These are phyloP conservation scores for Calamus simplicifolius DNA, from an alignment of 176 grass and related monocot species.

Conservation along the genomic window DNA sequence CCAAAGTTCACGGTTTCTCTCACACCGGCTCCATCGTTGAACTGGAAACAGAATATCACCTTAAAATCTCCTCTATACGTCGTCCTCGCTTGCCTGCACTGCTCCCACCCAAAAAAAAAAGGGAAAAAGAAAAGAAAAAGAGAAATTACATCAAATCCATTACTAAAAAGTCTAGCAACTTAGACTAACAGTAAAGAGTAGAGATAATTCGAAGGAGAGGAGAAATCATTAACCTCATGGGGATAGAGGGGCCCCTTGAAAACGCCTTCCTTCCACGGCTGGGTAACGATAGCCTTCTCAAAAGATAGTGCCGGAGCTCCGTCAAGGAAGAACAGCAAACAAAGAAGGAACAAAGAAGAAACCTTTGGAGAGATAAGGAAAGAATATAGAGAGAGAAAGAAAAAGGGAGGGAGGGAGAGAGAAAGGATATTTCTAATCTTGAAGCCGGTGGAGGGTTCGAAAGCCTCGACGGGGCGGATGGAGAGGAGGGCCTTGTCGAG, in stretches of 20 bases:
- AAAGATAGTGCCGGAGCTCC: conserved; percentile 44
- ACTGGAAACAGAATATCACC: conserved; percentile 43
- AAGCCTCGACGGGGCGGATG: conserved; percentile 51
- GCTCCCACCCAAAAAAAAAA: conserved; percentile 25
- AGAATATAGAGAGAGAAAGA: too few relatives aligned
- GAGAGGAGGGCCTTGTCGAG: conserved; percentile 48
- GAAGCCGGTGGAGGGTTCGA: conserved; percentile 26
- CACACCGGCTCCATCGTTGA: conserved; percentile 32
- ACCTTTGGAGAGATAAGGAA: too few relatives aligned
- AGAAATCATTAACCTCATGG: conserved; percentile 40
- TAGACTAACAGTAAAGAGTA: conserved; percentile 6
- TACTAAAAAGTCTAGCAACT: conserved; percentile 12
- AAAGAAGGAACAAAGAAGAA: not conserved
- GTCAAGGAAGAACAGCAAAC: conserved; percentile 30
- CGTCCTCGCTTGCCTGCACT: conserved; percentile 66
- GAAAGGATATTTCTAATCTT: conserved; percentile 87
- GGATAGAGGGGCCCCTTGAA: conserved; percentile 43
- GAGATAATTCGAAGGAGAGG: not conserved
- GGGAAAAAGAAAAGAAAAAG: not conserved
- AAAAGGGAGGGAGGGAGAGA: not conserved
- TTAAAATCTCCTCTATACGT: conserved; percentile 71
- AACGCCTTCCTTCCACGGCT: conserved; percentile 36
- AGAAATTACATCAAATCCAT: not conserved
- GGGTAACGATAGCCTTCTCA: conserved; percentile 43
- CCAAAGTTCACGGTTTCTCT: conserved; percentile 70